These are phyloP conservation scores for Quercus suber DNA, from an alignment of 306 rosid species.

Conservation along the genomic window DNA sequence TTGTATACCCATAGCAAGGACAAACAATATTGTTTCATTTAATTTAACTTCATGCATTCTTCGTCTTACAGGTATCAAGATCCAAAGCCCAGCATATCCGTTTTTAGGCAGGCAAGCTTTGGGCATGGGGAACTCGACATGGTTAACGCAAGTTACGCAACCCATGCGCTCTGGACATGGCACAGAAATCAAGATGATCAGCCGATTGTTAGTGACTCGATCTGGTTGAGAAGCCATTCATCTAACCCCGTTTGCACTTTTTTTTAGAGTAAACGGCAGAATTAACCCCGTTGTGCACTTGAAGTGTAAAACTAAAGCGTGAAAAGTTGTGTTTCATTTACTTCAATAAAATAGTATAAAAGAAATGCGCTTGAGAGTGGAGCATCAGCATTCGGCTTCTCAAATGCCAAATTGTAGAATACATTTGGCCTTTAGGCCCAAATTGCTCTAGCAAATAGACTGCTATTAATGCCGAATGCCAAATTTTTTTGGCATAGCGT, in stretches of 20 bases:
- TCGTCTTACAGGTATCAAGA: constrained; percentile 33
- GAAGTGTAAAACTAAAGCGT: constrained; percentile 3
- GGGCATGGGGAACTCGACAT: constrained; percentile 72
- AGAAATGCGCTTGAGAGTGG: too few species aligned
- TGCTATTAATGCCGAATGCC: too few species aligned
- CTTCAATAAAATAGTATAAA: neutral
- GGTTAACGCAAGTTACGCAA: constrained; percentile 53
- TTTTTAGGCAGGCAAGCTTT: constrained; percentile 76
- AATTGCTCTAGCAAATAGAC: fast-evolving
- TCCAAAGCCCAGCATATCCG: constrained; percentile 66
- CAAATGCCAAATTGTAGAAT: too few species aligned
- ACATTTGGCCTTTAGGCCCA: too few species aligned
- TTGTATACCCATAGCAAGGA: too few species aligned
- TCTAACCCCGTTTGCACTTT: constrained; percentile 44
- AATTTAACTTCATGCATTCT: neutral
- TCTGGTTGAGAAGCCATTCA: constrained; percentile 51
- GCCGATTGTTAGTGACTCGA: constrained; percentile 37
- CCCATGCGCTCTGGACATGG: constrained; percentile 79
- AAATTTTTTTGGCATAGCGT: too few species aligned
- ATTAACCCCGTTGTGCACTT: neutral
- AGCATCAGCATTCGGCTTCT: too few species aligned
- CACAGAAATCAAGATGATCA: constrained; percentile 58
- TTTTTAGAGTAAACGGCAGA: neutral
- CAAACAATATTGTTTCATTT: neutral
- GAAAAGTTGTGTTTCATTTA: neutral